These are phyloP conservation scores for Sporothrix globosa DNA, from an alignment of 2,329 filamentous ascomycete genomes.

Conservation along the genomic window DNA sequence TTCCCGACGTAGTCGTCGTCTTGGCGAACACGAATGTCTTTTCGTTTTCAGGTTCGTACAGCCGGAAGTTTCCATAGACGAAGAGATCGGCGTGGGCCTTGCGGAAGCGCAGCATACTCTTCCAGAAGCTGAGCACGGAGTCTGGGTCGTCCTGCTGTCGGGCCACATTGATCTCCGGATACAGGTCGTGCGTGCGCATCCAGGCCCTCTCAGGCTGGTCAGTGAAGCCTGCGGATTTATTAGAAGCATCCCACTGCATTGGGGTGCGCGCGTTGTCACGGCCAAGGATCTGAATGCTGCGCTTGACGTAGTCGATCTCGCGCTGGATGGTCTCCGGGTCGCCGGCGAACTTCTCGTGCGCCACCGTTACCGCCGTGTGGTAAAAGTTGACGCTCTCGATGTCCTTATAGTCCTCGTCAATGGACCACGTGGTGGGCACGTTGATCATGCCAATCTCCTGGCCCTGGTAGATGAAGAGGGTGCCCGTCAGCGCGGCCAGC, in stretches of 20 bases:
- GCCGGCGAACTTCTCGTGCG: conserved; percentile 35
- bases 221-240: conserved; percentile 64
- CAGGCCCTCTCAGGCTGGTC: conserved; percentile 51
- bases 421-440: conserved; percentile 52
- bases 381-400: conserved; percentile 56
- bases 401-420: conserved; percentile 52
- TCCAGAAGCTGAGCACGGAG: conserved; percentile 65
- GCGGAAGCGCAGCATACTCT: conserved; percentile 56
- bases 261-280: conserved; percentile 70
- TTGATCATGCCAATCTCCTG: conserved; percentile 65
- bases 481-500: conserved; percentile 54
- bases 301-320: conserved; percentile 51
- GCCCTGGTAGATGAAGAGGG: conserved; percentile 63
- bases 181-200: conserved; percentile 66
- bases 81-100: conserved; percentile 62
- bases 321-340: conserved; percentile 48
- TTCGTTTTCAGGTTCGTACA: conserved; percentile 53
- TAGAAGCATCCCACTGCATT: conserved; percentile 64
- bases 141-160: conserved; percentile 49
- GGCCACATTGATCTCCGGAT: conserved; percentile 58
- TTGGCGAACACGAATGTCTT: conserved; percentile 53
- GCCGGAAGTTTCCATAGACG: conserved; percentile 62
- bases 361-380: conserved; percentile 38
- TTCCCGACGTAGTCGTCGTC: conserved; percentile 35
- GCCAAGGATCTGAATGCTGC: conserved; percentile 61